Conservation (phyloP, 73 alveolate species). For the Blepharisma japonicum region DNA sequence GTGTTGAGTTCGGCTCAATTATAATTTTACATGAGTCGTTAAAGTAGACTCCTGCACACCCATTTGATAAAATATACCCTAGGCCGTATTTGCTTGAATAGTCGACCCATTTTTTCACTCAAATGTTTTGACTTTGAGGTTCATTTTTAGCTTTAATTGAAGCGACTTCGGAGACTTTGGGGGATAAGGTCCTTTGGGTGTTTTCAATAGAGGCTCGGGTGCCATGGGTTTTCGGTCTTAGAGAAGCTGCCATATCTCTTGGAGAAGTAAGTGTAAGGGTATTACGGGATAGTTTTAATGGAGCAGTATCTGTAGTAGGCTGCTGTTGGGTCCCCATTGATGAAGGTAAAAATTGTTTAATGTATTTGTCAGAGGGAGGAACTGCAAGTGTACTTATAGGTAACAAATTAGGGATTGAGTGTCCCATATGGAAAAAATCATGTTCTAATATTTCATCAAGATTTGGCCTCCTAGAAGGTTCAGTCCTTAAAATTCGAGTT, state of each 20-base stretch:
- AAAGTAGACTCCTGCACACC: constrained; percentile 50
- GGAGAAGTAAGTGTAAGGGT: no score
- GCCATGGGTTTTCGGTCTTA: not conserved
- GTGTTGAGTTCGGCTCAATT: constrained; percentile 18
- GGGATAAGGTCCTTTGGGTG: not conserved
- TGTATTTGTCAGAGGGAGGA: constrained; percentile 69
- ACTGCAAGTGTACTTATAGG: constrained; percentile 81
- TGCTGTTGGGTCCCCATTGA: not conserved
- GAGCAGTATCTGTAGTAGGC: not conserved
- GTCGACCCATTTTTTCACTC: constrained; percentile 61
- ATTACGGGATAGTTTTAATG: not conserved
- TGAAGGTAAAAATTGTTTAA: constrained; percentile 43
- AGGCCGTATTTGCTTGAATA: constrained; percentile 61
- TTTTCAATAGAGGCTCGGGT: not conserved
- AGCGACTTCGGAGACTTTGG: not conserved
- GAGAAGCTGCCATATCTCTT: no score
- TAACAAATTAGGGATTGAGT: constrained; percentile 68
- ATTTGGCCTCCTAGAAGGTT: constrained; percentile 62
- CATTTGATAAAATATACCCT: constrained; percentile 48
- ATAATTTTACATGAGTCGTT: constrained; percentile 52
- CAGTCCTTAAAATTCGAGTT: constrained; percentile 61
- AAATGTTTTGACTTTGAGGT: not conserved
- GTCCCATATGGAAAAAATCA: constrained; percentile 54
- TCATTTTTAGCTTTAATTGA: not conserved
- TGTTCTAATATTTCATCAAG: constrained; percentile 55